Base-by-base conservation (phyloP, 2,329 filamentous ascomycete species). In the Aspergillus thermomutatus region DNA sequence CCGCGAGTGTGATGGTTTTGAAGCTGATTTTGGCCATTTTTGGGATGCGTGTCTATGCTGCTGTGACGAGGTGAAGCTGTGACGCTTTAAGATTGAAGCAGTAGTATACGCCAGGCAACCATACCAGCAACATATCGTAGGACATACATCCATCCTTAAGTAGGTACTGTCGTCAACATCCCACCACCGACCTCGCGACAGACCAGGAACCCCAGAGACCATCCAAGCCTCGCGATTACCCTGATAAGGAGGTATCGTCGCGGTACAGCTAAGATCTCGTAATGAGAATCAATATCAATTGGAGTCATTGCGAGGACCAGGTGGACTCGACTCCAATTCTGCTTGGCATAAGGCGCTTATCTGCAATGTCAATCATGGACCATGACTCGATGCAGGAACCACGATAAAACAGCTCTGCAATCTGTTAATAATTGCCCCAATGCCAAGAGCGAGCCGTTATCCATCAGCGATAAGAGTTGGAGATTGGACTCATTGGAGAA, bases 1-100 rank as follows among this genome's bases (percentile, higher is more conserved):
- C 59, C 11, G 59, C 58, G 43, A 67, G 17, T n/a, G 57, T 51
- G 19, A 66, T 46, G 48, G 52, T 31, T 31, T 59, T 60, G 49
- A 64, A 28, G 26, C 52, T 56, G 45, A 64, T 9, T 10, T 55
- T 10, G 41, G n/a, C 5, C 41, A 45, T 45, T 9, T 43, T 45
- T 45, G 40, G n/a, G 10, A 43, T 21, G 28, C 28, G 28, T 34
- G 28, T 6, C 11, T 11, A 11, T 34, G 28, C 28, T 34, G 28
- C 6, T 34, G 7, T 43, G 40, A 43, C n/a, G 21, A 43, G 40
- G 3, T 17, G 4, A 21, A 4, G n/a, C 7, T 43, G 21, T n/a
- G 10, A n/a, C 21, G 40, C 41, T 45, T 14, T n/a, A 17, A 45
- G 19, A 45, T 21, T 23, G 8, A 14, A 23, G 9, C 10, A 4